Base-by-base conservation (phyloP, 1,284 basidiomycete species). In the Phlebopus sp. region DNA sequence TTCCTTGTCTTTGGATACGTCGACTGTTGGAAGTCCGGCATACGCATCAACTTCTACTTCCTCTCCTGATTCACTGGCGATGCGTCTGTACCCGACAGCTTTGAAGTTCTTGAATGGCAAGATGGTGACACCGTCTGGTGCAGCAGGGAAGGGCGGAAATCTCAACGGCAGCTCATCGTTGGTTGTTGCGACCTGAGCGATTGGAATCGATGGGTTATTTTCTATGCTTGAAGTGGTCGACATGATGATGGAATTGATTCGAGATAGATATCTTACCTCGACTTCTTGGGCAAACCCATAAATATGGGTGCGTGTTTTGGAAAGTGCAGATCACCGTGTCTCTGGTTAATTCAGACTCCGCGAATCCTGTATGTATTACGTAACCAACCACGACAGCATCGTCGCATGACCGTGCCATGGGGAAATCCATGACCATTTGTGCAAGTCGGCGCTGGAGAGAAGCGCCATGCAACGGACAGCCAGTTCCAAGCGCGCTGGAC, bases 121-220 rank as follows among this genome's bases (percentile, higher is more conserved):
- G 54, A 81, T 68, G 15, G 50, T 49, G 30, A 66, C 68, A 23
- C 72, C 72, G 0, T 59, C 56, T 0, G 74, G 77, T 0, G 60
- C 56, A 5, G 38, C 25, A 2, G 77, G 76, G 56, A 78, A 80
- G 0, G 78, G 77, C 2, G 77, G 77, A 49, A 73, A 78, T 7
- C 2, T 40, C n/a, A 34, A 38, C 13, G 29, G 1, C 1, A 38
- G n/a, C 1, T 50, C 47, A 15, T 45, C 37, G 31, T 5, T 29
- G 27, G 7, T 4, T 18, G 11, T n/a, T 34, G n/a, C 6, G 21
- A 30, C 25, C n/a, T 30, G 25, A 23, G 2, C 3, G 35, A 37
- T 19, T 17, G 29, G n/a, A n/a, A 42, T 23, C 14, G 49, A n/a
- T 37, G 31, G 27, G 17, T 49, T n/a, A 15, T 47, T 21, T 32